phyloP scores from a whole-genome alignment of 2,329 filamentous ascomycete genomes.

The Colletotrichum musae region DNA sequence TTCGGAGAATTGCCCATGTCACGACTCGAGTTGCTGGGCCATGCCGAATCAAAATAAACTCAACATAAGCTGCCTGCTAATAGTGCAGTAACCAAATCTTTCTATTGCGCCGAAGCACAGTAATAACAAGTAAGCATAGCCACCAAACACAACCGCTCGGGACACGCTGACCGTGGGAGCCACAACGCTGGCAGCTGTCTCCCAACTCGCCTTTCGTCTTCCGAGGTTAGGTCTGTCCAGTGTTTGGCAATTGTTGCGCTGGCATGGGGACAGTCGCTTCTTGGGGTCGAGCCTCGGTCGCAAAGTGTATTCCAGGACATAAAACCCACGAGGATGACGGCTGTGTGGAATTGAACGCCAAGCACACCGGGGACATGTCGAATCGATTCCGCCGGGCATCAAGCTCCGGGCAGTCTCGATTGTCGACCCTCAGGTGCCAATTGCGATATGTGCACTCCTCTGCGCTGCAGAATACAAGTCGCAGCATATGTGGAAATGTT shows the following conservation, averaged over 20 bases:
- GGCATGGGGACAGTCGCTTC: constrained; percentile 2
- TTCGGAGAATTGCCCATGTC: constrained; percentile 31
- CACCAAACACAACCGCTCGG: neutral
- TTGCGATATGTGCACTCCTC: constrained; percentile 31
- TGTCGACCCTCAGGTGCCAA: neutral
- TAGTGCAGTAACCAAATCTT: neutral
- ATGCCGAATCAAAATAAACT: constrained; percentile 18
- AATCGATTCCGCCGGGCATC: constrained; percentile 12
- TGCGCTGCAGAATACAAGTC: constrained; percentile 7
- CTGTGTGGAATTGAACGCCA: constrained; percentile 1
- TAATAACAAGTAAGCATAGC: neutral
- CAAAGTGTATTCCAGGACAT: neutral
- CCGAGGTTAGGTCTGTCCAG: constrained; percentile 10
- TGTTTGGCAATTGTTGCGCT: neutral
- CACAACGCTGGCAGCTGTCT: constrained; percentile 7
- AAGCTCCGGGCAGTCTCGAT: constrained; percentile 29
- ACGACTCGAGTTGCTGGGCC: constrained; percentile 28
- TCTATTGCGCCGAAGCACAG: neutral
- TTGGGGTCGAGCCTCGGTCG: constrained; percentile 9
- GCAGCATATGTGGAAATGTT: constrained; percentile 14
- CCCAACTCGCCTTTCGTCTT: constrained; percentile 7
- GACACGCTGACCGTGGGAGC: constrained; percentile 15
- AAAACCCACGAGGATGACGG: neutral
- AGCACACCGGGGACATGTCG: constrained; percentile 1
- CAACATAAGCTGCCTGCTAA: neutral